These are phyloP conservation scores for Phlebiopsis flavidoalba DNA, from an alignment of 768 basidiomycete genomes.

Conservation along the genomic window DNA sequence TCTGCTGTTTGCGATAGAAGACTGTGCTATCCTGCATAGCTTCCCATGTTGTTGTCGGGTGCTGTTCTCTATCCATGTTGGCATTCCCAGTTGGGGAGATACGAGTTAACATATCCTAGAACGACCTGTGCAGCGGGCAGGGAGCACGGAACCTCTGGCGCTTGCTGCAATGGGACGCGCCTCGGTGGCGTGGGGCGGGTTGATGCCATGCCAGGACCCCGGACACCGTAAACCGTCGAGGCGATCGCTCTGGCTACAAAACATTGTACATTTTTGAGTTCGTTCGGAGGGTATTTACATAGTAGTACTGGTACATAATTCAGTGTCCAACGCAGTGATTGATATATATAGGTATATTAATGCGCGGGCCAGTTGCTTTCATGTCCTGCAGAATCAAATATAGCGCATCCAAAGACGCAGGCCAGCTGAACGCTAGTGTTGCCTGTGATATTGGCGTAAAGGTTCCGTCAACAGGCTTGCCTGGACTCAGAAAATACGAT, in stretches of 20 bases:
- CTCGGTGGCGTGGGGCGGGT: neutral
- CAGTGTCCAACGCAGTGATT: neutral
- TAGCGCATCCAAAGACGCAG: neutral
- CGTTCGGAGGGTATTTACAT: neutral
- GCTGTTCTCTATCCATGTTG: conserved; percentile 38
- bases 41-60: conserved; percentile 84
- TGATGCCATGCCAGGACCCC: neutral
- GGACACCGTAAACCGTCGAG: neutral
- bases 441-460: no score
- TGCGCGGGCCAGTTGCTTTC: neutral
- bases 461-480: neutral
- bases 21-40: conserved; percentile 83
- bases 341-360: neutral
- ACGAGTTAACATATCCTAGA: neutral
- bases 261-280: neutral
- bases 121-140: neutral
- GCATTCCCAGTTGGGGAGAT: neutral
- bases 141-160: neutral
- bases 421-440: no score
- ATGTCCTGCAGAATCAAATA: neutral
- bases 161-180: neutral
- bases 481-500: conserved; percentile 38
- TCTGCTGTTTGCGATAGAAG: conserved; percentile 83
- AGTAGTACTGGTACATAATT: neutral
- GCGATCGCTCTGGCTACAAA: neutral